Base-by-base conservation (phyloP, 192 early-diverging fungal species). In the Coemansia sp. region DNA sequence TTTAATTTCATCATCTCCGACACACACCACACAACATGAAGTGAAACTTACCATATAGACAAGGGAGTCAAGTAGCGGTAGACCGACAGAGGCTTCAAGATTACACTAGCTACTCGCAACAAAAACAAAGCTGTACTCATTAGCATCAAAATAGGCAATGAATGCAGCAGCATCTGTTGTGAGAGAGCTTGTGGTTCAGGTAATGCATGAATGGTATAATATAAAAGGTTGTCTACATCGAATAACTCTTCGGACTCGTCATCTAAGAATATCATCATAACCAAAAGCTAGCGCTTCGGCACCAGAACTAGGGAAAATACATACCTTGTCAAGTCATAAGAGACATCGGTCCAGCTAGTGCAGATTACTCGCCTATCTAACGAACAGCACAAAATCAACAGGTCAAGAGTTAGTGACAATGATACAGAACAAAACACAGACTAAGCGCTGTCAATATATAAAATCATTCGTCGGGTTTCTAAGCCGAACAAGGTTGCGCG, bases 161-260 rank as follows among this genome's bases (percentile, higher is more conserved):
- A 9, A 47, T 2, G 6, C 3, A 18, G 18, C 8, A 18, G 45
- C 18, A 3, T 47, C 24, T 44, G 64, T 22, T 39, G n/a, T 24
- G 24, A 24, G 59, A 53, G 11, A 3, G 35, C 13, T 39, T 70
- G 34, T 35, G 70, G 78, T 65, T 80, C 78, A 80, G 78, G 47
- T 70, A 69, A 83, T 73, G 89, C 89, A 90, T 90, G 89, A 90
- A 90, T 88, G 87, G 87, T 87, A 89, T 47, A 47, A 47, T 22
- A 85, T 85, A 76, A 81, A 72, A 76, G 67, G 84, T 77, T 89
- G 67, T 90, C 89, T 83, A 88, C 89, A 90, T 74, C 76, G 87
- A 89, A 88, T 73, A 68, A 89, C 87, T 81, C 76, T 86, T 90
- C 89, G 74, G 89, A 90, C 89, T 90, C 89, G 89, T 90, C 89